phyloP scores from a whole-genome alignment of 129 eudicot species.

The Tagetes erecta region DNA sequence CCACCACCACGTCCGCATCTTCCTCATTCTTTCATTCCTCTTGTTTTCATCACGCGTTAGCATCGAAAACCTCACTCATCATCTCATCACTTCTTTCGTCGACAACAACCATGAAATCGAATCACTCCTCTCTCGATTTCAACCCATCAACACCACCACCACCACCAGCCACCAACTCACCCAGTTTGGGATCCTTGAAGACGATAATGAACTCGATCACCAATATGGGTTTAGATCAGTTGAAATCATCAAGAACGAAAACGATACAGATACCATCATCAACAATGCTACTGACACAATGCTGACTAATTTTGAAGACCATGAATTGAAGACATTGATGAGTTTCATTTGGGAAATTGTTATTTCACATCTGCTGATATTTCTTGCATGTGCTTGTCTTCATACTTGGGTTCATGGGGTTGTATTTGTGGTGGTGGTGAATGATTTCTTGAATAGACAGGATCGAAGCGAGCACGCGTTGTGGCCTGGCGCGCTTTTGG shows the following conservation, averaged over 20 bases:
- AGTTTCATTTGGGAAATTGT: slow-evolving; percentile 35
- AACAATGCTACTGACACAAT: slow-evolving; percentile 14
- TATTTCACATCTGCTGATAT: slow-evolving; percentile 64
- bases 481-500: slow-evolving; percentile 55
- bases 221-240: slow-evolving; percentile 45
- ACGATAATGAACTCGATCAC: slow-evolving; percentile 57
- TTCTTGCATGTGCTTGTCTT: slow-evolving; percentile 50
- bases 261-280: not conserved
- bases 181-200: slow-evolving; percentile 73
- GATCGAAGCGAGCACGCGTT: slow-evolving; percentile 19
- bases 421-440: slow-evolving; percentile 58
- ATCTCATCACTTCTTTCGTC: slow-evolving; percentile 56
- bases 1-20: slow-evolving; percentile 43
- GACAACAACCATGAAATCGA: slow-evolving; percentile 57
- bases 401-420: slow-evolving; percentile 73
- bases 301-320: slow-evolving; percentile 43
- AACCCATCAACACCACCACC: not conserved
- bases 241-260: not conserved
- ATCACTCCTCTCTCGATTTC: no score
- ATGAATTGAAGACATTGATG: slow-evolving; percentile 56
- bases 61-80: slow-evolving; percentile 50
- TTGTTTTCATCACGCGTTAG: slow-evolving; percentile 55
- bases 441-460: slow-evolving; percentile 50
- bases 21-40: slow-evolving; percentile 55
- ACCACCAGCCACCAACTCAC: slow-evolving; percentile 55